Base-by-base conservation (phyloP, 2,329 filamentous ascomycete genomes). In the Trichoderma harzianum region DNA sequence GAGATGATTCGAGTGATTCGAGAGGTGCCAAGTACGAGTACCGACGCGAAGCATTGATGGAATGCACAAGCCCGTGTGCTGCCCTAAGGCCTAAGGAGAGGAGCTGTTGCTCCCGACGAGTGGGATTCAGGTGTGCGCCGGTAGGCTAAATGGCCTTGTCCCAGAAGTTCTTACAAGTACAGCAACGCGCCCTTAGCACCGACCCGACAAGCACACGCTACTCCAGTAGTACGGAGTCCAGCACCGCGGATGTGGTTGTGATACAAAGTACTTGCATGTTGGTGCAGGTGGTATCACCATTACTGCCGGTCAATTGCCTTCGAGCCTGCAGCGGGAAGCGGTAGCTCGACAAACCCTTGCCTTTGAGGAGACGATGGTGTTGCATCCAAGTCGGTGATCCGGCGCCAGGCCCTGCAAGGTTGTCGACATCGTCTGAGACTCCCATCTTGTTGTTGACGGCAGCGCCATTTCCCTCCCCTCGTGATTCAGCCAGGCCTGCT, bases 341-440 rank as follows among this genome's bases (percentile, higher is more conserved):
- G 39, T 69, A 39, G 67, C 67, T 62, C 34, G 28, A n/a, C 18
- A n/a, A 61, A 53, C 28, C 67, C 67, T 43, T 62, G 55, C 34
- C 36, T 36, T 61, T 26, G 67, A 62, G 39, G 55, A 69, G 55
- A 62, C 55, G 39, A 69, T 69, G 67, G 57, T 28, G 67, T 53
- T 69, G 67, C 67, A 69, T 69, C 64, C 67, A 61, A 53, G 67
- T 53, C 57, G 55, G 67, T 69, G 67, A 69, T 69, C 69, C 36
- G 32, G 43, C 58, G 34, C 51, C 53, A 51, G 34, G 62, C 69
- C 61, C 69, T 65, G 69, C 53, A 71, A 65, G 39, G n/a, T 67
- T 58, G 61, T 60, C 69, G 61, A 67, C 69, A 65, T 61, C 69
- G 30, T 71, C 69, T 71, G 57, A 71, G 69, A 71, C 69, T 67